Conservation (phyloP, 1,284 basidiomycete genomes). For the Athelia sp. region DNA sequence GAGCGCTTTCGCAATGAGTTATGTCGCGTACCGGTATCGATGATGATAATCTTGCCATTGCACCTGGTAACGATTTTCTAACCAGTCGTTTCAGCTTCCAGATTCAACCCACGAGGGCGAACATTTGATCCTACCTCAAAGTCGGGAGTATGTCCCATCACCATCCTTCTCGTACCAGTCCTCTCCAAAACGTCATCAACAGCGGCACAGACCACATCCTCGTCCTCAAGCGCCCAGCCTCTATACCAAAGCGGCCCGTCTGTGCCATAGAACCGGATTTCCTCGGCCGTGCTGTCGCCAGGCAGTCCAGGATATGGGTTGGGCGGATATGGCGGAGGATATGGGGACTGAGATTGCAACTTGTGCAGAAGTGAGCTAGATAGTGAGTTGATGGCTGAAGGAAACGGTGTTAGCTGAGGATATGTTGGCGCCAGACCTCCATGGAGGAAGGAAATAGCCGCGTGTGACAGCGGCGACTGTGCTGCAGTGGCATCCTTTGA, state of each 20-base stretch:
- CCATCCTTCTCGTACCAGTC: constrained; percentile 78
- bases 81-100: no score
- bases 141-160: constrained; percentile 94
- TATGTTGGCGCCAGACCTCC: constrained; percentile 81
- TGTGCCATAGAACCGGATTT: constrained; percentile 64
- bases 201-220: constrained; percentile 62
- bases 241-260: constrained; percentile 90
- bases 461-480: constrained; percentile 53
- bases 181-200: constrained; percentile 67
- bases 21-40: constrained; percentile 64
- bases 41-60: constrained; percentile 83
- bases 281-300: constrained; percentile 54
- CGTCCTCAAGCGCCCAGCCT: constrained; percentile 77
- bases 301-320: constrained; percentile 77
- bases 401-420: constrained; percentile 70
- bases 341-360: constrained; percentile 48
- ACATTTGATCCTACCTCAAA: constrained; percentile 34
- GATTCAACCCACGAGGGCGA: no score
- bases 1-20: background rate
- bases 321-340: constrained; percentile 78
- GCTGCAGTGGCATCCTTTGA: constrained; percentile 25
- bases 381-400: constrained; percentile 73
- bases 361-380: constrained; percentile 63
- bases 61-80: constrained; percentile 79
- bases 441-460: constrained; percentile 83